These are phyloP conservation scores for Dunaliella primolecta DNA, from an alignment of 139 green algal species.

Conservation along the genomic window DNA sequence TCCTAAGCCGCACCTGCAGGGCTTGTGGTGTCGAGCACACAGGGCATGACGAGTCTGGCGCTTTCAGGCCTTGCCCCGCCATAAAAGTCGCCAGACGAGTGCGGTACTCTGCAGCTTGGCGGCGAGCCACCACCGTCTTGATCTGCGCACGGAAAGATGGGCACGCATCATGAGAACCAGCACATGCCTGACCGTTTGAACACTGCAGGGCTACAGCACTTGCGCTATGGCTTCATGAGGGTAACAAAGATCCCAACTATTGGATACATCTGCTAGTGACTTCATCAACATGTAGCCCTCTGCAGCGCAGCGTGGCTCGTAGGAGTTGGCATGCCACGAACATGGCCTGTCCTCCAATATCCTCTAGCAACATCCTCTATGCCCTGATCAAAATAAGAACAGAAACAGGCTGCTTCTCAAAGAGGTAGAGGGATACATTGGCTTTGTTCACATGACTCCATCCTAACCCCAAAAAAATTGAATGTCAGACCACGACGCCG, in stretches of 20 bases:
- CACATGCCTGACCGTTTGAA: neutral
- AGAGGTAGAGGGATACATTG: too few species aligned
- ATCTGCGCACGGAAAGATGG: neutral
- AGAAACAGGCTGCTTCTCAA: too few species aligned
- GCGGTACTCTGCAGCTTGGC: slow-evolving; percentile 9
- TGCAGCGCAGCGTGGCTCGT: too few species aligned
- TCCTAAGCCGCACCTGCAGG: slow-evolving; percentile 8
- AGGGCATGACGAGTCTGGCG: slow-evolving; percentile 4
- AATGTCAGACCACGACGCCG: too few species aligned
- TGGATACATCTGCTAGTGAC: neutral
- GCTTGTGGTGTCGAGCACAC: slow-evolving; percentile 16
- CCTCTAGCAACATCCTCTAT: too few species aligned
- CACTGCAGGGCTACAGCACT: neutral
- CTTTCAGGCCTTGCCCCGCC: slow-evolving; percentile 1
- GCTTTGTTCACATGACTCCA: too few species aligned
- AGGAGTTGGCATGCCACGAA: too few species aligned
- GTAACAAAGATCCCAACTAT: too few species aligned
- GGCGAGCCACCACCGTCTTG: neutral
- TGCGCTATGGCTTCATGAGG: neutral
- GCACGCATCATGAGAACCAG: too few species aligned
- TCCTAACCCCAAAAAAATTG: too few species aligned
- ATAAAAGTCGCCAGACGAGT: slow-evolving; percentile 7
- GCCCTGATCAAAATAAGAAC: too few species aligned
- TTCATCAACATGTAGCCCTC: neutral
- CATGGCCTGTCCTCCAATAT: too few species aligned